Percentiles rank a stretch among this genome's conserved stretches.
phyloP scores from a whole-genome alignment of 176 grass and related monocot species.

The Lolium rigidum region DNA sequence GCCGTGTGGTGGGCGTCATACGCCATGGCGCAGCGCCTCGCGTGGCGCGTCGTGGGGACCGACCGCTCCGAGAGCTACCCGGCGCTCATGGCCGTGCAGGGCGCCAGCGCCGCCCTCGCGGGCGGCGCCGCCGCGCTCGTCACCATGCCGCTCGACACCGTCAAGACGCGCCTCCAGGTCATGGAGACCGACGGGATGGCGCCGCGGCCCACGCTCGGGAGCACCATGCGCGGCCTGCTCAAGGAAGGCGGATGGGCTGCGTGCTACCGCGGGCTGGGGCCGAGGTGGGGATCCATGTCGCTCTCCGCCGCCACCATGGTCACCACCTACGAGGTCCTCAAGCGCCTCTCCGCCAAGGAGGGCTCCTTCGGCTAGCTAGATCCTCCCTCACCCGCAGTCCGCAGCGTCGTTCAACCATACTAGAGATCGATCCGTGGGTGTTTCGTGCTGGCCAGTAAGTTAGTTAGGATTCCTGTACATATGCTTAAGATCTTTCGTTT shows the following conservation, averaged over 20 bases:
- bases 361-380: conserved; percentile 45
- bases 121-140: conserved; percentile 77
- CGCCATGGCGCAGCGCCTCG: conserved; percentile 72
- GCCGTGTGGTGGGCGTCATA: conserved; percentile 98
- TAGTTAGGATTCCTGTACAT: conserved; percentile 54
- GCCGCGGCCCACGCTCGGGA: conserved; percentile 52
- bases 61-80: conserved; percentile 49
- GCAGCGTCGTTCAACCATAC: not conserved
- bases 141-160: conserved; percentile 96
- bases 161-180: conserved; percentile 95
- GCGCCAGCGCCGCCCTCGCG: conserved; percentile 72
- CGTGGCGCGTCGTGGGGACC: conserved; percentile 64
- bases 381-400: not conserved
- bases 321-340: conserved; percentile 82
- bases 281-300: conserved; percentile 88
- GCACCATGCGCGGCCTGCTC: conserved; percentile 68
- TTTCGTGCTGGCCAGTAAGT: not conserved
- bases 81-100: conserved; percentile 80
- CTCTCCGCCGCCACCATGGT: conserved; percentile 85
- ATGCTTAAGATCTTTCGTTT: conserved; percentile 22
- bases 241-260: conserved; percentile 82
- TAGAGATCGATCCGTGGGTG: conserved; percentile 32
- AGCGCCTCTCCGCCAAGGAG: conserved; percentile 77
- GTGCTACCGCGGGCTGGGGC: conserved; percentile 81
- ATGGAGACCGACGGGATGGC: conserved; percentile 57